Evolutionary conservation across 805 yeast genomes (phyloP).

Genomic region (Hanseniaspora lindneri): DNA sequence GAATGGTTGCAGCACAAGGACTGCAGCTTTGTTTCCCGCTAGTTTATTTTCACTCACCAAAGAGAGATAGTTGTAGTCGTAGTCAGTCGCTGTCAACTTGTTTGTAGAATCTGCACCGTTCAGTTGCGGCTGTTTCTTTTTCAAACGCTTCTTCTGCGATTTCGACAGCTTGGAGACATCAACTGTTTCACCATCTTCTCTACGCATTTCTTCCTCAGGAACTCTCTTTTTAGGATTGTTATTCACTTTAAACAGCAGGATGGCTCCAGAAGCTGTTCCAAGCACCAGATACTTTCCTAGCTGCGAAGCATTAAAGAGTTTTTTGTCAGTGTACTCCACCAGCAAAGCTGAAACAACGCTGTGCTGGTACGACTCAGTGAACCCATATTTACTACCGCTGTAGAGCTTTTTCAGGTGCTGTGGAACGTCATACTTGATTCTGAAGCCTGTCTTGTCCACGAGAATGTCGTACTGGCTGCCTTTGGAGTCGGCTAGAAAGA

Average conservation of each 20-base stretch:
- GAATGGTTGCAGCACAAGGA: background rate
- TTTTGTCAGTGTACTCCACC: conserved; percentile 11
- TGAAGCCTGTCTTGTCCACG: background rate
- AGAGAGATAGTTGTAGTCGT: conserved; percentile 9
- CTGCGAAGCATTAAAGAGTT: background rate
- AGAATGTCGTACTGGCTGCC: background rate
- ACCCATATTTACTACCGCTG: background rate
- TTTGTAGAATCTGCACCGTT: background rate
- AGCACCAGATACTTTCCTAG: conserved; percentile 9
- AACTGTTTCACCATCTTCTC: background rate
- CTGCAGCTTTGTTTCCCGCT: background rate
- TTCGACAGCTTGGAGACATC: conserved; percentile 6
- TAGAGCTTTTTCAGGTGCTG: conserved; percentile 5
- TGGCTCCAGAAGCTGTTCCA: background rate
- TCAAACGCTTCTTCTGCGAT: conserved; percentile 14
- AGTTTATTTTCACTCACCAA: conserved; percentile 2
- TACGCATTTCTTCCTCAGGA: no score
- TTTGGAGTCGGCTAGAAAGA: conserved; percentile 3
- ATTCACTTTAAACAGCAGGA: conserved; percentile 6
- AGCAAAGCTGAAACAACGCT: background rate
- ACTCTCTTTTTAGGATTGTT: conserved; percentile 6
- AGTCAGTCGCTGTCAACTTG: background rate
- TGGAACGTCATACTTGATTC: conserved; percentile 5
- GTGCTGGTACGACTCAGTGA: background rate
- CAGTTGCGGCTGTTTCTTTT: conserved; percentile 2